Evolutionary conservation across 441 rosid species (phyloP), one percentile per base, ranked within the genome.

Genomic region (Erodium trifolium): DNA sequence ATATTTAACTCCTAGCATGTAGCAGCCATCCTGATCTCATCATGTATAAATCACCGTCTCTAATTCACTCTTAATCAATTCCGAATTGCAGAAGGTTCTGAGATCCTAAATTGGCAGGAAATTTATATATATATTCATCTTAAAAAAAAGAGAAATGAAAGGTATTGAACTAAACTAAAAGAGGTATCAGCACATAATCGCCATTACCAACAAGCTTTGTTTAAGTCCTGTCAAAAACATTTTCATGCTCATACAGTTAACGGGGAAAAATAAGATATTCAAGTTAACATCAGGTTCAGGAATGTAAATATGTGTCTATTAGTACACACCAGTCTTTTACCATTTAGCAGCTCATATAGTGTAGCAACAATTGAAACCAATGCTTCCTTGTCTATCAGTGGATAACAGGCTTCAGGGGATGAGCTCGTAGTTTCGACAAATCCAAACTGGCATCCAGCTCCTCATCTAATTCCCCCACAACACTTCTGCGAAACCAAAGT

Each of bases 371-470:
- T 3, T 6, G 60, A 37, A 37, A 37, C 41, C 41, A 37, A 37
- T 37, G 41, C 41, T 37, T 37, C 37, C 37, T 62, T 62, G 13
- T 62, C 37, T 2, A 62, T 62, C 37, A 62, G 65, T 62, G 65
- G 35, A 62, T 62, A 8, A 62, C 65, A 23, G 65, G 65, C 65
- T 62, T 62, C 35, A 62, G 65, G 65, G 65, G 65, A 62, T 62
- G 65, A 8, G 65, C 65, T 62, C 65, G 35, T 4, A 62, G 65
- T 7, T 62, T 62, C 8, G 31, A 19, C 65, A 62, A 19, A 62
- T 62, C 65, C 37, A 62, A 62, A 29, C 37, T 62, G 11, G 31
- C 65, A 62, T 62, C 65, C 65, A 62, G 65, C 65, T 62, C 65
- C 18, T 19, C 65, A 62, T 62, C 65, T 19, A 62, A 9, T 23